A percentile compares a stretch with the other conserved stretches of the same genome.
phyloP scores from a whole-genome alignment of 345 rosid genomes.

The Viola odorata region DNA sequence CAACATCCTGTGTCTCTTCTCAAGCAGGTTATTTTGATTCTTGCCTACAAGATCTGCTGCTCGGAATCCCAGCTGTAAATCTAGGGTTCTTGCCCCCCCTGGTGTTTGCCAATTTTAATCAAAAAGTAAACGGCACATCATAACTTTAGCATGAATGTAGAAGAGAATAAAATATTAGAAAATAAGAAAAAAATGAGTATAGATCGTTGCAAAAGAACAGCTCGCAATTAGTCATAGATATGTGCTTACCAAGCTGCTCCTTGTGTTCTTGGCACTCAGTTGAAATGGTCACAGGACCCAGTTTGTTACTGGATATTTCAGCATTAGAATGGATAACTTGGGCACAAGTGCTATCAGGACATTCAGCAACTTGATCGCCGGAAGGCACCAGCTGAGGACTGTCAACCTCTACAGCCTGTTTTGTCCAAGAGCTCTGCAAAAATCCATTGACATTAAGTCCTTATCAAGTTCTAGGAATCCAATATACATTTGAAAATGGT shows the following conservation, averaged over 20 bases:
- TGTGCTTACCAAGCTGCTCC: constrained; percentile 29
- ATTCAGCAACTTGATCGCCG: constrained; percentile 32
- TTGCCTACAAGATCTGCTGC: constrained; percentile 2
- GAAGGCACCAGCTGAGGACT: constrained; percentile 31
- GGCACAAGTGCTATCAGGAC: constrained; percentile 54
- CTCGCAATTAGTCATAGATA: constrained; percentile 4
- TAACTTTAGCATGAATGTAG: not conserved
- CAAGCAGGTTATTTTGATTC: constrained; percentile 30
- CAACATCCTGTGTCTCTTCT: constrained; percentile 20
- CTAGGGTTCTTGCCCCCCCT: constrained; percentile 28
- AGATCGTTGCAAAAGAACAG: not conserved
- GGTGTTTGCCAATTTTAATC: constrained; percentile 44
- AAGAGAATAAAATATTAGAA: not conserved
- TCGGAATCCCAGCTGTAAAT: constrained; percentile 3
- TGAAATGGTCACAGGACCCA: constrained; percentile 18
- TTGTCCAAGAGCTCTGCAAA: constrained; percentile 58
- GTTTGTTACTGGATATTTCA: constrained; percentile 29
- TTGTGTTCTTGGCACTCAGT: constrained; percentile 22
- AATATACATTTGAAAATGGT: not conserved
- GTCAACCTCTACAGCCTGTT: constrained; percentile 37
- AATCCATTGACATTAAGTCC: not conserved
- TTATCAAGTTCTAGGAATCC: not conserved
- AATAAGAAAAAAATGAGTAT: not conserved
- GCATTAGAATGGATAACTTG: constrained; percentile 48
- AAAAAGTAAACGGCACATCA: not conserved